Base-by-base conservation (phyloP, 2,329 filamentous ascomycete genomes). In the Rutstroemia sp. region DNA sequence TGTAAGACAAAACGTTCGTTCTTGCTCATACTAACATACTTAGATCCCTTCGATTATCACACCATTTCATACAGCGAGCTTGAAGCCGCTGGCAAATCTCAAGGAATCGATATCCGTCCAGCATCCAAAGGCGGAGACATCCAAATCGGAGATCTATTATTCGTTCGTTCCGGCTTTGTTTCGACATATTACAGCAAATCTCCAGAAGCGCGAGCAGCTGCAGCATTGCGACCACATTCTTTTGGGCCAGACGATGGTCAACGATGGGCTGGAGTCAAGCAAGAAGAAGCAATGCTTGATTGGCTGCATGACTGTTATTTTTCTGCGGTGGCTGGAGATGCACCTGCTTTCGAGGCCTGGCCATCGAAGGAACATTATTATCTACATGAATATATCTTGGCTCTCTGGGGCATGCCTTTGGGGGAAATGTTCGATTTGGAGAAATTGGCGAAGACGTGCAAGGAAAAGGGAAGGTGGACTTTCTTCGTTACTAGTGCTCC, bases 101-200 rank as follows among this genome's bases (percentile, higher is more conserved):
- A 69, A 60, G 65, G 65, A 5, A 61, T 69, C 8, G 65, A 68
- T 25, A 67, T 68, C n/a, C 58, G 67, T 17, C 67, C 67, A 8
- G 60, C 62, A 9, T 53, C 72, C 3, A 76, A 81, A 63, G 75
- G 74, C 8, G 78, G 76, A 0, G 70, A 76, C 59, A 68, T 79
- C 30, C 66, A 71, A n/a, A 76, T 79, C 54, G 78, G 78, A 9
- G 78, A 81, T 59, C 74, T 81, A 36, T 67, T 81, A 3, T 70
- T 81, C 60, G 70, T 80, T 25, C 74, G 78, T 6, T 73, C 68
- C 59, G 76, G 78, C 10, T 81, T 75, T 63, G 74, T 75, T 60
- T 66, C 66, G 34, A 61, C 62, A 4, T 68, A 68, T 54, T 50
- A 67, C 30, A 66, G 72, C 1, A 73, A 73, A 54, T 65, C 70